These are phyloP conservation scores for Phoma sp. DNA, from an alignment of 2,329 filamentous ascomycete genomes.

Conservation along the genomic window DNA sequence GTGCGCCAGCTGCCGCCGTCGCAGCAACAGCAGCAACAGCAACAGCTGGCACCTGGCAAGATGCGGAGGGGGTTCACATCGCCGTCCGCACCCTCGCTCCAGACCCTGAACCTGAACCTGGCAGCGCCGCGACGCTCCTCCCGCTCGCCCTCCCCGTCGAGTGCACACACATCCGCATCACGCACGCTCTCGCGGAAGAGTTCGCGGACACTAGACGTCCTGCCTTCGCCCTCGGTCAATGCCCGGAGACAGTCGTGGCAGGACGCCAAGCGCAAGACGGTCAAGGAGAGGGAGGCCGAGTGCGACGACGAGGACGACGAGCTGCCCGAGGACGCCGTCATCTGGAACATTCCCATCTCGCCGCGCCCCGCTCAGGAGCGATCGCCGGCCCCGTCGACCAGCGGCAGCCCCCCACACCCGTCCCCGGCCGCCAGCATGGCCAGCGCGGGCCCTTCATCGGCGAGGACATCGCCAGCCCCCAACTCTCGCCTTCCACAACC, in stretches of 20 bases:
- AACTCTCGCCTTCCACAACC: constrained; percentile 26
- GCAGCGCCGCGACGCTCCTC: constrained; percentile 42
- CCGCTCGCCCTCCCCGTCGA: constrained; percentile 46
- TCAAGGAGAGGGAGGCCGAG: constrained; percentile 75
- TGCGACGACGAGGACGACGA: constrained; percentile 76
- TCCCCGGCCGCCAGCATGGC: constrained; percentile 25
- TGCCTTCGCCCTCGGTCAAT: constrained; percentile 34
- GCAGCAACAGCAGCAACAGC: constrained; percentile 41
- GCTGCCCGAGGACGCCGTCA: constrained; percentile 77
- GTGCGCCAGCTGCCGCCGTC: constrained; percentile 21
- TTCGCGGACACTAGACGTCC: constrained; percentile 41
- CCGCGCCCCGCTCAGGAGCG: constrained; percentile 57
- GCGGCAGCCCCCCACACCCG: constrained; percentile 37
- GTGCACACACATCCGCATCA: constrained; percentile 32
- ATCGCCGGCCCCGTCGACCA: constrained; percentile 44
- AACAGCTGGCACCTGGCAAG: constrained; percentile 49
- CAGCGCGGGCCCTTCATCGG: constrained; percentile 26
- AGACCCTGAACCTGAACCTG: constrained; percentile 33
- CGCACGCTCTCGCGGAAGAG: constrained; percentile 44
- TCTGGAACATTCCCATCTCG: constrained; percentile 84
- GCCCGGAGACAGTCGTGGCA: constrained; percentile 67
- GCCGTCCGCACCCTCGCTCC: constrained; percentile 45
- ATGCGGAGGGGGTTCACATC: constrained; percentile 52
- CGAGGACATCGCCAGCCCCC: constrained; percentile 37
- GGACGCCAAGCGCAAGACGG: constrained; percentile 68